Conservation (phyloP, 192 early-diverging fungal species). For the Oehlia diaphana region DNA sequence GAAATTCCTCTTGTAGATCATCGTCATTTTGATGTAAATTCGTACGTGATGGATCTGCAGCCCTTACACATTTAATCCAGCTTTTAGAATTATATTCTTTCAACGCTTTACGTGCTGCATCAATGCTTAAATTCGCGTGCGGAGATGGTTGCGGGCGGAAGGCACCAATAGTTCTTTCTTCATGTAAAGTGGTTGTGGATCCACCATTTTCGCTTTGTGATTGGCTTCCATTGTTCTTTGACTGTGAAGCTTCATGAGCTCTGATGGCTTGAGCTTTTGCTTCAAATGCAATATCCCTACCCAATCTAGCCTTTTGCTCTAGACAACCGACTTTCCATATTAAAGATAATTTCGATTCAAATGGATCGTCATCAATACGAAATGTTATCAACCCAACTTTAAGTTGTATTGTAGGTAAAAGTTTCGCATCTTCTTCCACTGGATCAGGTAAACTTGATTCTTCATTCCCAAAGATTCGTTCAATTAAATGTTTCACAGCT, state of each 20-base stretch:
- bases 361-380: slow-evolving; percentile 47
- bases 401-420: slow-evolving; percentile 33
- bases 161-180: not conserved
- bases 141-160: slow-evolving; percentile 22
- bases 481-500: slow-evolving; percentile 31
- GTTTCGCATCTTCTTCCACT: slow-evolving; percentile 28
- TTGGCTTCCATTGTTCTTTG: not conserved
- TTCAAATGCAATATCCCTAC: slow-evolving; percentile 40
- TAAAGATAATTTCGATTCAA: slow-evolving; percentile 37
- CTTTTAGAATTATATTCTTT: slow-evolving; percentile 37
- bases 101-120: slow-evolving; percentile 30
- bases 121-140: slow-evolving; percentile 22
- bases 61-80: slow-evolving; percentile 37
- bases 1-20: slow-evolving; percentile 8
- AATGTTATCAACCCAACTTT: slow-evolving; percentile 35
- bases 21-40: not conserved
- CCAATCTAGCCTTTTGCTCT: slow-evolving; percentile 40
- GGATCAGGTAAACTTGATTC: not conserved
- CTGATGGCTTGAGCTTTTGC: slow-evolving; percentile 36
- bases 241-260: slow-evolving; percentile 1
- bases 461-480: slow-evolving; percentile 23
- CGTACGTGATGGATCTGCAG: not conserved
- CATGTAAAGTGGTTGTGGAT: not conserved
- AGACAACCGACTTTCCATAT: slow-evolving; percentile 38
- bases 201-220: not conserved